Evolutionary conservation across 169 alveolate genomes (phyloP), one percentile per base, ranked within the genome.

Genomic region (Plasmodium falciparum): DNA sequence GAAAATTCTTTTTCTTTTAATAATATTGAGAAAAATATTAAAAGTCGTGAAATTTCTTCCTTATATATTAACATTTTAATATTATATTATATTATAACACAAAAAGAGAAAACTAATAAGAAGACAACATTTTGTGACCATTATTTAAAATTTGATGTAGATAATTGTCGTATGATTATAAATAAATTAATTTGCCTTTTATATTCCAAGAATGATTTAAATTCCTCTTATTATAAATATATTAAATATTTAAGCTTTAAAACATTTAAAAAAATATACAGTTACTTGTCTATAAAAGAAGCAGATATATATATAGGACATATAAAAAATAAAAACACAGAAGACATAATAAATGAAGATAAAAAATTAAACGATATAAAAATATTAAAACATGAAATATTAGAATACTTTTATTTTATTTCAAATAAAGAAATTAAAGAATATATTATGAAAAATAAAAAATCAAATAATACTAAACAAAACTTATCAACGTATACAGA

Each of bases 41-140:
- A 61, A 33, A 83, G 17, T 61, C 6, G n/a, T 26, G 70, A 69
- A 20, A 54, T 83, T 5, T 83, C 91, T 17, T 69, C 91, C 15
- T 63, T 83, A 26, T 69, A 83, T 29, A 83, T 83, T 26, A 83
- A 83, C 70, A 17, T 83, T 26, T 15, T 83, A 29, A 83, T 83
- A 54, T 24, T 83, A 47, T 83, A 83, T 83, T 83, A 56, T 56
- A 58, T 83, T 39, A 22, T 83, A 49, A 52, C 47, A 24, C 83
- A 83, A 66, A 83, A 83, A 47, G 59, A 47, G 11, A 83, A 83
- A 17, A 69, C 69, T 63, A 67, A 83, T 49, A 24, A 56, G 13
- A 69, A 83, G 39, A 67, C 66, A 17, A 47, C 22, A n/a, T 20
- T 63, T 15, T 83, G 70, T 63, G 56, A 83, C 54, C 20, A 24